Base-by-base conservation (phyloP, 805 yeast genomes). In the Scheffersomyces stipitis region DNA sequence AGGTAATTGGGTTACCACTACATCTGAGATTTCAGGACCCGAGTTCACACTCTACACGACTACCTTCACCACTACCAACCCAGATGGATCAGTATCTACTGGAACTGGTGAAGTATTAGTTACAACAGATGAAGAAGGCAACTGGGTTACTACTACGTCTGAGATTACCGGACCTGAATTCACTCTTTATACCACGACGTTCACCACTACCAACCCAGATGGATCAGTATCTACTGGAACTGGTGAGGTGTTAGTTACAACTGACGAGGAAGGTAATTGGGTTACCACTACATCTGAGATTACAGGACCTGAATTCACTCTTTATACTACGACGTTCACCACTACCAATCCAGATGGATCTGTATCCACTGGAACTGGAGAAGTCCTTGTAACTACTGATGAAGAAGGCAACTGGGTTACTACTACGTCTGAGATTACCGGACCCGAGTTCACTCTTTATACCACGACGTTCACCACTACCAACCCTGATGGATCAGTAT, bases 91-190 rank as follows among this genome's bases (percentile, higher is more conserved):
- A 17, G 33, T 34, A 12, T 16, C 35, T 1, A 33, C 44, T 17
- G 34, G 27, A 4, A 40, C 53, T 18, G 38, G 45, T 14, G 42
- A 30, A 14, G 45, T 36, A 13, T 28, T 45, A 24, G 47, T 51
- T 15, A 50, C 58, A 4, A 52, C 57, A 13, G 44, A 53, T 28
- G 34, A 49, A 13, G 42, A 30, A 6, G 55, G 53, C 20, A 24
- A 33, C 4, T 41, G 38, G 14, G 41, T 34, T 36, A 48, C 55
- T 26, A 42, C 52, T 4, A 34, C 46, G 2, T 36, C 51, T 18
- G 36, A 38, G 24, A 23, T 39, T 10, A 5, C 31, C 5, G 30
- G 12, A 4, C 29, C 33, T 12, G n/a, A n/a, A 12, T 10, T 36
- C 45, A 31, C 36, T 3, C 41, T 36, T 7, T 51, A 42, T 43